Evolutionary conservation across 2,329 filamentous ascomycete genomes (phyloP), one percentile per base, ranked within the genome.

Genomic region (Colletotrichum sublineola): DNA sequence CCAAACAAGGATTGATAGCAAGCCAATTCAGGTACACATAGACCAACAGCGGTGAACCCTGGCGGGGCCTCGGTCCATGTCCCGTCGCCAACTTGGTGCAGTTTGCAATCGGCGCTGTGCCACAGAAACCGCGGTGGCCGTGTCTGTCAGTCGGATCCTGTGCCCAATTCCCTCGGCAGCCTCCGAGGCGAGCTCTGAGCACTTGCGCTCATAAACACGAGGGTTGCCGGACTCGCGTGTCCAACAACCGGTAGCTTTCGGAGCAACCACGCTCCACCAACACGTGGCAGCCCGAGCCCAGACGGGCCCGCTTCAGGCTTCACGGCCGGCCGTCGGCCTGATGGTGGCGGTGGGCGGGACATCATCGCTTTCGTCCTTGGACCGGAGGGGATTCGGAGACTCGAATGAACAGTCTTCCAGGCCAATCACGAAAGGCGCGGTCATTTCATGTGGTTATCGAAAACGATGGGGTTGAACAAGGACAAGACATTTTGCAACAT

Each of bases 261-360:
- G 68, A 58, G 52, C 36, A 48, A 57, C 57, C 24, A 68, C 57
- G 68, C 52, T 63, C 68, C 65, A 52, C 50, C 57, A 18, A 63
- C 68, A 71, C 57, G 57, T 71, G 68, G 65, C 65, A 52, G 58
- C 20, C 40, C 65, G 65, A 61, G 24, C 42, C 52, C 33, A 52
- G 42, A 29, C n/a, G 68, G 68, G 50, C 58, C 64, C 64, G 57
- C 68, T 71, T 11, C 12, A 67, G 55, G 15, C 42, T 24, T 42
- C 56, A 40, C 55, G 61, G 44, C 50, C 57, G 65, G 57, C 38
- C 38, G 52, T 68, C 57, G 44, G 63, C 36, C 57, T 55, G 64
- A 64, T n/a, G n/a, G 42, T 1, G 33, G 44, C 29, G 68, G 64
- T 44, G 40, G 42, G 42, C 65, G 58, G 65, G 58, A 58, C 44